Evolutionary conservation across 2,329 filamentous ascomycete genomes (phyloP).

Genomic region (Pyrenochaeta sp.): DNA sequence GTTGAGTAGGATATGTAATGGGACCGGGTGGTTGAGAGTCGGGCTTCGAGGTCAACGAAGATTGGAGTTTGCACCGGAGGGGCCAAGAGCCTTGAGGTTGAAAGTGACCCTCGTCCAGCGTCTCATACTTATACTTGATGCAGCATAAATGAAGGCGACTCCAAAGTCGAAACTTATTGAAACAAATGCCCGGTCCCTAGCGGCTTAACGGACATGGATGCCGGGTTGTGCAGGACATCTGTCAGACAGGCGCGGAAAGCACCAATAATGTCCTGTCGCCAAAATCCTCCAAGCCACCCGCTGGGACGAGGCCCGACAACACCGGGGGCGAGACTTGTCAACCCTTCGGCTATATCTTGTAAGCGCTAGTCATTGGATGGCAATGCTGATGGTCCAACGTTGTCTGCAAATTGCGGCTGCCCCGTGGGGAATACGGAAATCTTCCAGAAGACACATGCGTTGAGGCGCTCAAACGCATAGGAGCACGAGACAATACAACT

Average conservation of each 20-base stretch:
- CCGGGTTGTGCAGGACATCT: constrained; percentile 19
- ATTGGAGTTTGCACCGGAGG: constrained; percentile 17
- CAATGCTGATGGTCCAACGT: constrained; percentile 18
- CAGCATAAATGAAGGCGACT: constrained; percentile 5
- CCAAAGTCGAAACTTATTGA: constrained; percentile 7
- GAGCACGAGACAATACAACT: constrained; percentile 12
- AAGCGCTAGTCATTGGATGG: constrained; percentile 9
- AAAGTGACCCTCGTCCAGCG: constrained; percentile 11
- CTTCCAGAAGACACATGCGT: constrained; percentile 20
- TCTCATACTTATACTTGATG: constrained; percentile 29
- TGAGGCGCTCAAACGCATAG: constrained; percentile 11
- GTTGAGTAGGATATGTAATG: constrained; percentile 2
- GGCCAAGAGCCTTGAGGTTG: constrained; percentile 22
- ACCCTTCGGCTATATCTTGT: constrained; percentile 13
- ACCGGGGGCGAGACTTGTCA: constrained; percentile 24
- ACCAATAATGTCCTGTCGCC: constrained; percentile 26
- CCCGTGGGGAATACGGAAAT: constrained; percentile 20
- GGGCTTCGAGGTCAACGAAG: background rate
- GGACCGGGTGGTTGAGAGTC: background rate
- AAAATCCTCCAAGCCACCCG: constrained; percentile 25
- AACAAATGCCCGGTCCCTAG: constrained; percentile 8
- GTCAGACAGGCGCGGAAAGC: constrained; percentile 17
- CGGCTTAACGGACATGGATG: constrained; percentile 24
- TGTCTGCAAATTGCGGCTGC: constrained; percentile 19
- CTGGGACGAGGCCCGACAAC: constrained; percentile 32